Conservation (phyloP, 1,284 basidiomycete genomes). For the Ganoderma lingzhi region DNA sequence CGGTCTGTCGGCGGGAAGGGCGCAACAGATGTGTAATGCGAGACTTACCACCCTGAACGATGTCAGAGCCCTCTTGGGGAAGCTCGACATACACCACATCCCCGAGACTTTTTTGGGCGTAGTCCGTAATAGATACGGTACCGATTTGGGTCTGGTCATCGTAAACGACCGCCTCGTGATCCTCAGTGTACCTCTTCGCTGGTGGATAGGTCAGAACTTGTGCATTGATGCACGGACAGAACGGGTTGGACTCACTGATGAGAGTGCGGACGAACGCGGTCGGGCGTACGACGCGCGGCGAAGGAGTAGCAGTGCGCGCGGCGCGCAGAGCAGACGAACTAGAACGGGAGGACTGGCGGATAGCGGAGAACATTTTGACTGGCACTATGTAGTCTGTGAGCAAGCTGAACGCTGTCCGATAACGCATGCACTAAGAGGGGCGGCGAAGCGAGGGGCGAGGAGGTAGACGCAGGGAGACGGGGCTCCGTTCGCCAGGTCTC, state of each 20-base stretch:
- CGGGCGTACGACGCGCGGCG: constrained; percentile 30
- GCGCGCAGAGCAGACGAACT: constrained; percentile 37
- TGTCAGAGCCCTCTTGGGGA: constrained; percentile 72
- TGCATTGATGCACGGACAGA: neutral
- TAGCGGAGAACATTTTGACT: constrained; percentile 37
- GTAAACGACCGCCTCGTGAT: constrained; percentile 91
- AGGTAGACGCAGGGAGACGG: constrained; percentile 20
- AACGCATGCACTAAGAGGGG: constrained; percentile 8
- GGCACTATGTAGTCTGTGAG: neutral
- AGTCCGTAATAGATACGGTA: constrained; percentile 90
- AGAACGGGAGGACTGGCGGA: constrained; percentile 42
- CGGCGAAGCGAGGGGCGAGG: constrained; percentile 6
- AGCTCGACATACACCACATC: constrained; percentile 99
- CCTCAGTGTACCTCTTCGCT: constrained; percentile 88
- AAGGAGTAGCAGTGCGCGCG: constrained; percentile 31
- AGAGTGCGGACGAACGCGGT: constrained; percentile 44
- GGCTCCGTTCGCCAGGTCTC: constrained; percentile 26
- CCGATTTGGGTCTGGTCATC: constrained; percentile 86
- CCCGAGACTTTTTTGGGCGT: constrained; percentile 92
- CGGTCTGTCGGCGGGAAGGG: neutral
- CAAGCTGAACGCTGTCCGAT: neutral
- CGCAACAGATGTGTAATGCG: neutral
- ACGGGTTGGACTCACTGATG: constrained; percentile 43
- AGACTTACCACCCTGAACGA: constrained; percentile 81
- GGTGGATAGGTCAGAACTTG: constrained; percentile 17